These are phyloP conservation scores for Chenopodium album DNA, from an alignment of 148 eudicot genomes.

Conservation along the genomic window DNA sequence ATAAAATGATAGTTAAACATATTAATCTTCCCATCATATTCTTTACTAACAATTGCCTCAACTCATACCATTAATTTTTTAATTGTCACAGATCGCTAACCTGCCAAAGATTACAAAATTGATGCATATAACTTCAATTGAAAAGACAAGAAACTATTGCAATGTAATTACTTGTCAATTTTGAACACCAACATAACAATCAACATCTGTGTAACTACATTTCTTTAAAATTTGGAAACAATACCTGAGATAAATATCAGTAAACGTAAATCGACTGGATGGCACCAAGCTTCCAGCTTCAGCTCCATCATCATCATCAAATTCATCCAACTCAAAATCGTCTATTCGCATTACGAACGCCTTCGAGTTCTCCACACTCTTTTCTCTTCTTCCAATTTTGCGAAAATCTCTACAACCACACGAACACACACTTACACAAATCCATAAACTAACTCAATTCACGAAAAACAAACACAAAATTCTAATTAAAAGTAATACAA, in stretches of 20 bases:
- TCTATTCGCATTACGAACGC: slow-evolving; percentile 61
- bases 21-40: not conserved
- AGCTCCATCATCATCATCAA: slow-evolving; percentile 42
- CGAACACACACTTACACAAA: not conserved
- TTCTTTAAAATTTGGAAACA: not conserved
- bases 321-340: slow-evolving; percentile 41
- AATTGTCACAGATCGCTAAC: not conserved
- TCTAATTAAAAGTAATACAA: not conserved
- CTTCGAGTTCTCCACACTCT: slow-evolving; percentile 26
- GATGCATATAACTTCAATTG: not conserved
- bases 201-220: not conserved
- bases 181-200: too few relatives aligned
- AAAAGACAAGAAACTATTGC: not conserved
- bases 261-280: slow-evolving; percentile 48
- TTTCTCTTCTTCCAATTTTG: slow-evolving; percentile 28
- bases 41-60: not conserved
- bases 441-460: not conserved
- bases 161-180: not conserved
- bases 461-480: not conserved
- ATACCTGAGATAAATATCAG: slow-evolving; percentile 56
- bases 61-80: not conserved
- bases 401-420: slow-evolving; percentile 13
- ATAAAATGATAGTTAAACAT: not conserved
- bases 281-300: slow-evolving; percentile 37
- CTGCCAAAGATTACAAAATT: not conserved